A percentile compares a stretch with the other conserved stretches of the same genome.
These are phyloP conservation scores for Gonapodya sp. DNA, from an alignment of 192 early-diverging fungal genomes.

Conservation along the genomic window DNA sequence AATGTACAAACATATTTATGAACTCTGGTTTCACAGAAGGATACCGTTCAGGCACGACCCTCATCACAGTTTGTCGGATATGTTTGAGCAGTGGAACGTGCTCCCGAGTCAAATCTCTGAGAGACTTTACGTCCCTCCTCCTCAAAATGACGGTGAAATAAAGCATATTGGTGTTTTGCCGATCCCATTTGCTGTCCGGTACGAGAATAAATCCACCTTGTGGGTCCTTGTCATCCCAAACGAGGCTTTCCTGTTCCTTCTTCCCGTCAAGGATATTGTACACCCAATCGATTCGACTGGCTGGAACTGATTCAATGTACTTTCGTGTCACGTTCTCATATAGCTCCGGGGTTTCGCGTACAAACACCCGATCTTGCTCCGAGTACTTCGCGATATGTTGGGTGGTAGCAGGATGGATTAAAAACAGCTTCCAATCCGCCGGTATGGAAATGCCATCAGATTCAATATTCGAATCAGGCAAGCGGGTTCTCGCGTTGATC, in stretches of 20 bases:
- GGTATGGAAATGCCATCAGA: not conserved
- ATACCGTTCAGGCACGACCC: slow-evolving; percentile 31
- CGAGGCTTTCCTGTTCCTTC: slow-evolving; percentile 53
- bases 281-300: slow-evolving; percentile 61
- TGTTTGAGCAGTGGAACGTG: slow-evolving; percentile 58
- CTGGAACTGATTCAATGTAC: slow-evolving; percentile 51
- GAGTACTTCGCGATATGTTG: slow-evolving; percentile 63
- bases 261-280: slow-evolving; percentile 60
- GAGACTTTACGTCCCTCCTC: slow-evolving; percentile 40
- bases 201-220: slow-evolving; percentile 61
- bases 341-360: slow-evolving; percentile 53
- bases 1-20: slow-evolving; percentile 64
- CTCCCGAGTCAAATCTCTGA: slow-evolving; percentile 44
- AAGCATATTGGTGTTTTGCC: slow-evolving; percentile 39
- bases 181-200: slow-evolving; percentile 77
- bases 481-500: slow-evolving; percentile 31
- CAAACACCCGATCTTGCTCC: slow-evolving; percentile 42
- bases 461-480: slow-evolving; percentile 5
- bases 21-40: slow-evolving; percentile 42
- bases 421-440: slow-evolving; percentile 14
- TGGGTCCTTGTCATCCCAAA: slow-evolving; percentile 46
- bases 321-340: slow-evolving; percentile 43
- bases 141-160: slow-evolving; percentile 58
- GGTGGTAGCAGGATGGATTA: slow-evolving; percentile 13
- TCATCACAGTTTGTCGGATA: slow-evolving; percentile 37